Evolutionary conservation across 768 basidiomycete genomes (phyloP).

Genomic region (Leucocoprinus leucothites): DNA sequence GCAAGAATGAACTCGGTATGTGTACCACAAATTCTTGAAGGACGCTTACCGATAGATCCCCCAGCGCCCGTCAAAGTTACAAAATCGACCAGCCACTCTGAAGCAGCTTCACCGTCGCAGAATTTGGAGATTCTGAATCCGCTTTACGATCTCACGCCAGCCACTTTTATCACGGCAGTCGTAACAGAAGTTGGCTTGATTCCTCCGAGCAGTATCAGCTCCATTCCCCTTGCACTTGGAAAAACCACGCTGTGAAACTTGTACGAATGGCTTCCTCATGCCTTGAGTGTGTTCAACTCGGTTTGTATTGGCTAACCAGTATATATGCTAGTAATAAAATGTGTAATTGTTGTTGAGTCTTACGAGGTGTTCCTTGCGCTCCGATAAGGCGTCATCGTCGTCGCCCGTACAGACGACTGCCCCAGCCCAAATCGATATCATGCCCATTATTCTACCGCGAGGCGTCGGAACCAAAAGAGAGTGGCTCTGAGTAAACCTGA

Average conservation of each 20-base stretch:
- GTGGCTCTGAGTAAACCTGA: too few species aligned
- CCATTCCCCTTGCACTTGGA: slow-evolving; percentile 72
- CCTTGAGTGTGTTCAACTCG: not conserved
- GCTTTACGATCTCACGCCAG: slow-evolving; percentile 92
- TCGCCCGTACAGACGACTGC: too few species aligned
- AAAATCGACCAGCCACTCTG: slow-evolving; percentile 22
- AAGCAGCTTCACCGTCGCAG: slow-evolving; percentile 29
- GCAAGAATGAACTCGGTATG: slow-evolving; percentile 93
- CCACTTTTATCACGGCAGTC: slow-evolving; percentile 89
- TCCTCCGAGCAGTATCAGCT: slow-evolving; percentile 86
- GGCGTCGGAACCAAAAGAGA: too few species aligned
- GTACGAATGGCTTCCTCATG: not conserved
- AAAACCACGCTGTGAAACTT: slow-evolving; percentile 36
- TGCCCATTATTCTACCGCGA: too few species aligned
- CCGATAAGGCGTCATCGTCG: too few species aligned
- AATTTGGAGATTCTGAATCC: slow-evolving; percentile 82
- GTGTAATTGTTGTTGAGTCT: too few species aligned
- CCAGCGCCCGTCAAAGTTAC: slow-evolving; percentile 35
- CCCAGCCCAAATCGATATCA: too few species aligned
- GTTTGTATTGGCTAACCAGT: too few species aligned
- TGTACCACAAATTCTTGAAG: not conserved
- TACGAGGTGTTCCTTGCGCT: too few species aligned
- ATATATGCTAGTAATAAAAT: too few species aligned
- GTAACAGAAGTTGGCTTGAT: slow-evolving; percentile 97
- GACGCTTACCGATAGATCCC: slow-evolving; percentile 2